Evolutionary conservation across 163 green algal genomes (phyloP).

Genomic region (Chloromonas sp.): DNA sequence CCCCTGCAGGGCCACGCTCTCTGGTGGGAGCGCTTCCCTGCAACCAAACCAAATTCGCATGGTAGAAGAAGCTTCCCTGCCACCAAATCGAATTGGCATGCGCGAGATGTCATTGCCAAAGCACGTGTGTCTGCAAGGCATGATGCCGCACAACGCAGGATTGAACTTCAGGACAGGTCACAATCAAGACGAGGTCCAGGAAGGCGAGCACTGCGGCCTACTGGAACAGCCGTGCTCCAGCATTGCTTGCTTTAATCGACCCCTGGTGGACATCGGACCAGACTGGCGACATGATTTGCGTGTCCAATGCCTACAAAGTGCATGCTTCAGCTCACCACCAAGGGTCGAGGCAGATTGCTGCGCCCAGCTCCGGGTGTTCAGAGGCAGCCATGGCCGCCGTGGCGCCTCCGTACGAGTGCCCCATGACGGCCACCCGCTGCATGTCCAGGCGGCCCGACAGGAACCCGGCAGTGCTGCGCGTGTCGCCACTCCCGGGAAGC

Average conservation of each 20-base stretch:
- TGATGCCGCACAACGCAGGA: no score
- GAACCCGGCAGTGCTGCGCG: neutral
- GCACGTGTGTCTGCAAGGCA: no score
- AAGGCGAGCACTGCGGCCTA: no score
- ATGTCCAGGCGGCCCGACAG: constrained; percentile 2
- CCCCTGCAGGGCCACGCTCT: neutral
- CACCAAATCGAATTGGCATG: no score
- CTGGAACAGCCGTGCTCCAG: no score
- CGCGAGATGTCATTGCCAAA: no score
- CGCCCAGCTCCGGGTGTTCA: neutral
- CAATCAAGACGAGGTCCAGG: no score
- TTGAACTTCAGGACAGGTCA: no score
- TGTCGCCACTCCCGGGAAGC: neutral
- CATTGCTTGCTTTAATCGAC: no score
- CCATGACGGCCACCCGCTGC: neutral
- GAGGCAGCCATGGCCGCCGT: neutral
- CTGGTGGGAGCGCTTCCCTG: neutral
- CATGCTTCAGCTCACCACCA: neutral
- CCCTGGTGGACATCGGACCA: no score
- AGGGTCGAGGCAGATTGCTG: neutral
- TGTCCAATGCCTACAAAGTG: no score
- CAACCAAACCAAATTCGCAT: neutral
- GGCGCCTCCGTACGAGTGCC: neutral
- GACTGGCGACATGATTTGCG: no score
- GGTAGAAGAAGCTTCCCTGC: neutral